A percentile compares a stretch with the other conserved stretches of the same genome.
These are phyloP conservation scores for Adansonia digitata DNA, from an alignment of 345 rosid genomes.

Conservation along the genomic window DNA sequence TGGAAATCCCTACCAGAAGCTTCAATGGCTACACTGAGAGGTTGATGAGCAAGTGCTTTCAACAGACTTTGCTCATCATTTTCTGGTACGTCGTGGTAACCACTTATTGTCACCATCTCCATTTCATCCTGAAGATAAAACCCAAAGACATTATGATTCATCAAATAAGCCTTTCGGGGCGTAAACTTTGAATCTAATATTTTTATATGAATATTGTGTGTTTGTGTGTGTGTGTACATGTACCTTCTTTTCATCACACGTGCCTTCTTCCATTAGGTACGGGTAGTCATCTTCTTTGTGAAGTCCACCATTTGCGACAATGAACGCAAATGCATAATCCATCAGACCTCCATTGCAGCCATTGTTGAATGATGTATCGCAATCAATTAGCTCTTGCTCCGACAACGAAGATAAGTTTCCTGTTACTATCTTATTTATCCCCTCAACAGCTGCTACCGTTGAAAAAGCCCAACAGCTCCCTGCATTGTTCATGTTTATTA, in stretches of 20 bases:
- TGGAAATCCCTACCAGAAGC: constrained; percentile 63
- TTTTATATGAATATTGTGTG: too few relatives aligned
- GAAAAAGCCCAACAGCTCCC: constrained; percentile 74
- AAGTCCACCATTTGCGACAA: constrained; percentile 44
- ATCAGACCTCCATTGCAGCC: constrained; percentile 62
- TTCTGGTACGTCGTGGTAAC: constrained; percentile 50
- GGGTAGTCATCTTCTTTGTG: constrained; percentile 63
- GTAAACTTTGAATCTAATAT: too few relatives aligned
- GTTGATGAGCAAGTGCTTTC: constrained; percentile 55
- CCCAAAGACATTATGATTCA: neutral
- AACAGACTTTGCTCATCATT: constrained; percentile 43
- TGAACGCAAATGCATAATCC: constrained; percentile 52
- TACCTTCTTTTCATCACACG: constrained; percentile 44
- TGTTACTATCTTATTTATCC: constrained; percentile 54
- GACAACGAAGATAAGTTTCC: constrained; percentile 53
- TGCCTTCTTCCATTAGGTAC: constrained; percentile 60
- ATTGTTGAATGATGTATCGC: constrained; percentile 40
- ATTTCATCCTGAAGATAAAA: constrained; percentile 28
- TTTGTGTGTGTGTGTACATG: too few relatives aligned
- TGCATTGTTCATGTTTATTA: constrained; percentile 1
- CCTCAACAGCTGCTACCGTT: constrained; percentile 63
- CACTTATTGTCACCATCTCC: constrained; percentile 37
- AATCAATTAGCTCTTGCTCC: constrained; percentile 58
- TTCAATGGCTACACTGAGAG: constrained; percentile 51
- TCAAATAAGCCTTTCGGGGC: neutral